A percentile compares a stretch with the other conserved stretches of the same genome.
These are phyloP conservation scores for Dactylorhiza incarnata DNA, from an alignment of 106 monocot genomes.

Conservation along the genomic window DNA sequence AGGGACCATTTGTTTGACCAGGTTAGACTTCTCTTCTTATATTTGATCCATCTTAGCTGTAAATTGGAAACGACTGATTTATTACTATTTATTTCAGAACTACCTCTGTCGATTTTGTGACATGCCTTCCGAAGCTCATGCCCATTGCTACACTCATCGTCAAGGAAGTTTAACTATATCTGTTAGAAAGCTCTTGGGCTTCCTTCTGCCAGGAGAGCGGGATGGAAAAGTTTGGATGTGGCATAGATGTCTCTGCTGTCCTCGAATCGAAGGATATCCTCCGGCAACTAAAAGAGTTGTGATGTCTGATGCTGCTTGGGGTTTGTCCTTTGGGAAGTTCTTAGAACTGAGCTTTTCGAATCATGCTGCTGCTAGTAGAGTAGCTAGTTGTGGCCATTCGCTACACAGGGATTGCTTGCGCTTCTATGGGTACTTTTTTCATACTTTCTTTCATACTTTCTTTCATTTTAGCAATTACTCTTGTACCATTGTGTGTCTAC, in stretches of 20 bases:
- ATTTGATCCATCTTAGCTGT: slow-evolving; percentile 4
- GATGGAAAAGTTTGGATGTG: slow-evolving; percentile 99
- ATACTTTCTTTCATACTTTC: neutral
- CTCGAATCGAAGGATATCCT: slow-evolving; percentile 51
- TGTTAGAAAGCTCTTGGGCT: slow-evolving; percentile 53
- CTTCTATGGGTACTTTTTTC: slow-evolving; percentile 69
- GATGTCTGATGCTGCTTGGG: slow-evolving; percentile 98
- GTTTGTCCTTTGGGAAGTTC: slow-evolving; percentile 92
- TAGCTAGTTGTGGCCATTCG: slow-evolving; percentile 94
- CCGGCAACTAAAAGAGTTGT: slow-evolving; percentile 72
- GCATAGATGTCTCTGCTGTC: slow-evolving; percentile 77
- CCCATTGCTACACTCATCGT: slow-evolving; percentile 84
- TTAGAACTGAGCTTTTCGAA: slow-evolving; percentile 95
- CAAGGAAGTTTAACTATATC: slow-evolving; percentile 92
- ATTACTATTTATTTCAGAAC: slow-evolving; percentile 27
- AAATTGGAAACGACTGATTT: neutral
- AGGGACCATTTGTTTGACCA: slow-evolving; percentile 85
- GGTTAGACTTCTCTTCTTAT: slow-evolving; percentile 24
- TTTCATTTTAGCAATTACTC: neutral
- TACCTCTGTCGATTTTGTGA: slow-evolving; percentile 72
- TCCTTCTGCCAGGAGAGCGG: slow-evolving; percentile 45
- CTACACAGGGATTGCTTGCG: slow-evolving; percentile 92
- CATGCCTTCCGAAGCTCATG: slow-evolving; percentile 89
- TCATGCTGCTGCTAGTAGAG: slow-evolving; percentile 90
- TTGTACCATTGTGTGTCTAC: neutral